Evolutionary conservation across 768 basidiomycete species (phyloP), one percentile per base, ranked within the genome.

Genomic region (Tephrocybe sp.): DNA sequence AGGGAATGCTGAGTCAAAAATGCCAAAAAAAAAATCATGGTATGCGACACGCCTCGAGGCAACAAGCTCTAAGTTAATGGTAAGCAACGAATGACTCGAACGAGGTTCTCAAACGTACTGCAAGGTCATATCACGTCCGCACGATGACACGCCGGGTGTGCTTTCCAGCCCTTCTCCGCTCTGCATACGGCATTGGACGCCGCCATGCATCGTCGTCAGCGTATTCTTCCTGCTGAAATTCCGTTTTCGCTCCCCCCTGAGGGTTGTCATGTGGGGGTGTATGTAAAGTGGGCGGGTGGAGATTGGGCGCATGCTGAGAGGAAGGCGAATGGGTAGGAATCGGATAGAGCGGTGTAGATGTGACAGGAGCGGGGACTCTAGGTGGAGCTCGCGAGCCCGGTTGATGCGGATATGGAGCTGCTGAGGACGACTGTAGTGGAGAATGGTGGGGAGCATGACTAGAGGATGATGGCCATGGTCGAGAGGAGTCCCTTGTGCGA

Each of bases 91-190:
- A 44, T n/a, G 39, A 26, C 30, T 39, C 31, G 12, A 33, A 45
- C 39, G 17, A 33, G 31, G 5, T 20, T 26, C 26, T 26, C 26
- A 44, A n/a, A 54, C 54, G 53, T 53, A 61, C 51, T 56, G 45
- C 49, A 57, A 55, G 32, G 31, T 52, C 3, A 26, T 26, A 40
- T 65, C 59, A 77, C 60, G 68, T 69, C 62, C 79, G 69, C 52
- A 85, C 81, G 55, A 89, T 80, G 31, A 89, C 82, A 47, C 88
- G 79, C 61, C 74, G 76, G 19, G 88, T 90, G 63, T 90, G 88
- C 65, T 91, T 91, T 44, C 88, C 88, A 45, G 88, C 88, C 50
- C 88, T 74, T 49, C 88, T 73, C 19, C 88, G 80, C 64, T 89
- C 87, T 35, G 79, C 78, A 60, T 85, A 83, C 17, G 88, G 87